A percentile compares a stretch with the other conserved stretches of the same genome.
phyloP scores from a whole-genome alignment of 2,329 filamentous ascomycete genomes.

The Tolypocladium ophioglossoides region DNA sequence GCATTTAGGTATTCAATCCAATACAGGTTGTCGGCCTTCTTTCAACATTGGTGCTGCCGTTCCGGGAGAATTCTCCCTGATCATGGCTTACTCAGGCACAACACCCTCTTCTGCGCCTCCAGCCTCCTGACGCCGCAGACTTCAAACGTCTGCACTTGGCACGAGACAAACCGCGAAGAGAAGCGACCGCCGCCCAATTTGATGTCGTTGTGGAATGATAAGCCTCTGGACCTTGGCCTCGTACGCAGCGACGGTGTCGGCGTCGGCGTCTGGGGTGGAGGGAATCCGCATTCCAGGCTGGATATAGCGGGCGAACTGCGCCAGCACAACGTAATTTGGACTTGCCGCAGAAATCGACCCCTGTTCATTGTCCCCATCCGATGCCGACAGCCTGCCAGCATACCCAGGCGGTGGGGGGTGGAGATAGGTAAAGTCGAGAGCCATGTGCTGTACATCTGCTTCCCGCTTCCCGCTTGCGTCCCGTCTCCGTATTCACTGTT shows the following conservation, averaged over 20 bases:
- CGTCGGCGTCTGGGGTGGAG: slow-evolving; percentile 21
- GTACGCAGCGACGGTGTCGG: slow-evolving; percentile 29
- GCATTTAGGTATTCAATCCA: too few species aligned
- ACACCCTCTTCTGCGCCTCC: too few species aligned
- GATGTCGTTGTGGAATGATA: slow-evolving; percentile 13
- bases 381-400: slow-evolving; percentile 32
- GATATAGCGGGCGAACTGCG: slow-evolving; percentile 30
- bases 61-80: too few species aligned
- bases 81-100: too few species aligned
- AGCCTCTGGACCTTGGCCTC: slow-evolving; percentile 21
- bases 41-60: too few species aligned
- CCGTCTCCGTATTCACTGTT: slow-evolving; percentile 32
- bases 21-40: too few species aligned
- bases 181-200: background rate
- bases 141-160: background rate
- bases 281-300: slow-evolving; percentile 28
- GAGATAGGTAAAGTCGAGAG: slow-evolving; percentile 29
- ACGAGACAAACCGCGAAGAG: background rate
- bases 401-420: slow-evolving; percentile 31
- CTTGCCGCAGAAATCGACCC: slow-evolving; percentile 16
- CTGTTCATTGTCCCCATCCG: slow-evolving; percentile 28
- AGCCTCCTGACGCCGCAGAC: background rate
- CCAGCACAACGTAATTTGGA: slow-evolving; percentile 31
- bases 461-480: slow-evolving; percentile 26
- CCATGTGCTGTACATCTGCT: slow-evolving; percentile 20